Evolutionary conservation across 1,139 yeast species (phyloP).

Genomic region (Pichia sp.): DNA sequence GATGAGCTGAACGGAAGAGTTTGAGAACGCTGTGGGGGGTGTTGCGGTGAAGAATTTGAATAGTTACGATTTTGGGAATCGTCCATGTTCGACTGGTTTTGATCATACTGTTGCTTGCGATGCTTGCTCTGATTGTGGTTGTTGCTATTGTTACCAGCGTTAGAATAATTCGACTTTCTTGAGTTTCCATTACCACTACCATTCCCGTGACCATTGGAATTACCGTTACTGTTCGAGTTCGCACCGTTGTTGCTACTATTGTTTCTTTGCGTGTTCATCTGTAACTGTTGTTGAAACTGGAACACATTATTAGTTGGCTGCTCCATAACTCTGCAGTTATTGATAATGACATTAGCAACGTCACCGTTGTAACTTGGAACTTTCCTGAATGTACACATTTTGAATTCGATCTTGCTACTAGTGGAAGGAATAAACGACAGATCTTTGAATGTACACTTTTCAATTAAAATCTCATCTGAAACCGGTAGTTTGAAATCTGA

Average conservation of each 20-base stretch:
- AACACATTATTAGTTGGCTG: constrained; percentile 27
- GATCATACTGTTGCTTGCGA: constrained; percentile 8
- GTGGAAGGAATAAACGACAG: constrained; percentile 23
- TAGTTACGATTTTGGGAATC: neutral
- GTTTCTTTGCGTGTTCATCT: constrained; percentile 9
- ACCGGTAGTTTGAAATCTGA: constrained; percentile 29
- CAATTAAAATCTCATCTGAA: constrained; percentile 28
- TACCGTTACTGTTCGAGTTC: constrained; percentile 2
- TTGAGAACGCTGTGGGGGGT: neutral
- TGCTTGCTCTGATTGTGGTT: constrained; percentile 10
- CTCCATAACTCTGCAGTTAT: constrained; percentile 31
- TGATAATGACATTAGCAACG: constrained; percentile 26
- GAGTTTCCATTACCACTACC: neutral
- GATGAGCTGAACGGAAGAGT: constrained; percentile 4
- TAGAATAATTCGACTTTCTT: neutral
- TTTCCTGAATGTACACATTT: constrained; percentile 32
- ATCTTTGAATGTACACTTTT: constrained; percentile 31
- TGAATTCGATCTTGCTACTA: constrained; percentile 27
- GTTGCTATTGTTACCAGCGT: neutral
- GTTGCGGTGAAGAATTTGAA: neutral
- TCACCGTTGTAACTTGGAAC: constrained; percentile 28
- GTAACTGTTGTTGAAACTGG: constrained; percentile 26
- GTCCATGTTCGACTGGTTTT: neutral
- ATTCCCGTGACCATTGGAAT: constrained; percentile 1
- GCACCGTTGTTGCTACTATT: constrained; percentile 2